These are phyloP conservation scores for Fraxinus sp. DNA, from an alignment of 305 asterid species.

Conservation along the genomic window DNA sequence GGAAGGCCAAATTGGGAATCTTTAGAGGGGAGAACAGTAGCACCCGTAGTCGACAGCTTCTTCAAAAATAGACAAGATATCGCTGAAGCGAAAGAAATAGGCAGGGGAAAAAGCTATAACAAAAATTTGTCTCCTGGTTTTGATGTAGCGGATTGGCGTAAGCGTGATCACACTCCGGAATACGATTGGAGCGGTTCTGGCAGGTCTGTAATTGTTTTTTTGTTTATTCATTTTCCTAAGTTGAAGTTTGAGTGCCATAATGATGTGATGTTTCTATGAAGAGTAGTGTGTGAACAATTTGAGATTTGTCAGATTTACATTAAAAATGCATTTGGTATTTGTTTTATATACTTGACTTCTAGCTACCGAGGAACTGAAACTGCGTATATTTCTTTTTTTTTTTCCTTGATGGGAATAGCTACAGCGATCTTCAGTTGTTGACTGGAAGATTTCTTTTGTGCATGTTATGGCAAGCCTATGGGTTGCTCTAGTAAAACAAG, in stretches of 20 bases:
- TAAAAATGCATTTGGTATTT: constrained; percentile 2
- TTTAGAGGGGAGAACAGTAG: constrained; percentile 30
- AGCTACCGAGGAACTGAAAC: not conserved
- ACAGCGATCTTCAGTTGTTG: not conserved
- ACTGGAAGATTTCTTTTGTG: not conserved
- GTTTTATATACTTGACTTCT: not conserved
- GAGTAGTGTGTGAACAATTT: not conserved
- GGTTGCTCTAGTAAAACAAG: not conserved
- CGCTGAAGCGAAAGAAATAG: constrained; percentile 49
- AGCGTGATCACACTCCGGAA: constrained; percentile 45
- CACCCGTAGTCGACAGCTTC: constrained; percentile 32
- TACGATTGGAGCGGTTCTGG: constrained; percentile 51
- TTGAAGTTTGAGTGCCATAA: constrained; percentile 2
- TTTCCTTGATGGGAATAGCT: not conserved
- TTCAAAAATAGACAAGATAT: constrained; percentile 31
- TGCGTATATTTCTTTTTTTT: not conserved
- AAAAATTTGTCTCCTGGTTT: constrained; percentile 62
- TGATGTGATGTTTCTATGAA: not conserved
- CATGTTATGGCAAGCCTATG: constrained; percentile 13
- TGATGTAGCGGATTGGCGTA: constrained; percentile 55
- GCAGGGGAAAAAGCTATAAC: constrained; percentile 32
- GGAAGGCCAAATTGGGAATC: constrained; percentile 47
- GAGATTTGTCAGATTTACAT: constrained; percentile 9
- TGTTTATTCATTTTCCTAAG: constrained; percentile 16
- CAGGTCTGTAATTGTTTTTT: constrained; percentile 48